A percentile compares a stretch with the other conserved stretches of the same genome.
These are phyloP conservation scores for Tolypocladium tropicale DNA, from an alignment of 2,329 filamentous ascomycete species.

Conservation along the genomic window DNA sequence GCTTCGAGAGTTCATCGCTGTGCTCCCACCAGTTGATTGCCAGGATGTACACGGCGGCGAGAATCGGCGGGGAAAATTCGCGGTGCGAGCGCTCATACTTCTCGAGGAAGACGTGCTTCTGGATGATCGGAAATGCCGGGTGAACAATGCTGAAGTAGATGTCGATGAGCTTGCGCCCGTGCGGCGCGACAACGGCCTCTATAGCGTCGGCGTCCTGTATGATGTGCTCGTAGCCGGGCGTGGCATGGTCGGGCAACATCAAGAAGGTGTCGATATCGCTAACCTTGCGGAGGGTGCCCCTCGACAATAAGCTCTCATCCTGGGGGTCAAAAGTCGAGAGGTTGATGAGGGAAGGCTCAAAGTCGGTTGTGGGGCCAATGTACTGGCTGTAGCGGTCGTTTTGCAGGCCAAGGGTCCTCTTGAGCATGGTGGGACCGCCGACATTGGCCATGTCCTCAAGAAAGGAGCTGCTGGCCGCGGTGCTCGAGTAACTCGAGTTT, in stretches of 20 bases:
- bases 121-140: conserved; percentile 71
- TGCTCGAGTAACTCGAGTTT: conserved; percentile 50
- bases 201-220: conserved; percentile 59
- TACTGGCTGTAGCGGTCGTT: conserved; percentile 72
- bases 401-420: conserved; percentile 65
- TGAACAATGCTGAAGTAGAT: conserved; percentile 76
- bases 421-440: conserved; percentile 54
- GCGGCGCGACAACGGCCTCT: conserved; percentile 63
- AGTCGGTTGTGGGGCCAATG: conserved; percentile 73
- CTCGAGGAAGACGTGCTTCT: conserved; percentile 71
- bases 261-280: conserved; percentile 71
- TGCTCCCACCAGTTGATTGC: conserved; percentile 84
- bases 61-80: conserved; percentile 64
- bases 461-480: conserved; percentile 50
- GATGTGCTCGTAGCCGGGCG: conserved; percentile 62
- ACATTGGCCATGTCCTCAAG: conserved; percentile 64
- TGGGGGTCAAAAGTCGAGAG: conserved; percentile 71
- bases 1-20: conserved; percentile 52
- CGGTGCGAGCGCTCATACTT: conserved; percentile 64
- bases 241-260: conserved; percentile 64
- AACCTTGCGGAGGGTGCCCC: conserved; percentile 62
- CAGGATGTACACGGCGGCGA: conserved; percentile 75
- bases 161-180: conserved; percentile 68
- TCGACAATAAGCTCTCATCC: conserved; percentile 66
- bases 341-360: conserved; percentile 75